Conservation (phyloP, 1,284 basidiomycete species). For the Waitea zeae region DNA sequence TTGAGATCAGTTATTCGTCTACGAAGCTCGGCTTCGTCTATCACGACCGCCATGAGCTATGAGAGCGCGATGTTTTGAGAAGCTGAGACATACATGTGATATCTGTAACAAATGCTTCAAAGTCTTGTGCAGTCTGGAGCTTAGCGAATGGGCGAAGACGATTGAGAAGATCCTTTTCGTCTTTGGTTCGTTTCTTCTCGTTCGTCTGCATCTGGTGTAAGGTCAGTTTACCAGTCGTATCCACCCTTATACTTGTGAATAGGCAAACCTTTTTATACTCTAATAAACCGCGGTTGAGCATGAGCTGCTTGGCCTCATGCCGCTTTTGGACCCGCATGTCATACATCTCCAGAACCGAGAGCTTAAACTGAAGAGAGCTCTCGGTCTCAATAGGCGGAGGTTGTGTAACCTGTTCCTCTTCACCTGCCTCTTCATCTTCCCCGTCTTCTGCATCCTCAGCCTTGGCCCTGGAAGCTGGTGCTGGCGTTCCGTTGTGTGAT, state of each 20-base stretch:
- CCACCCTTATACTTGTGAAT: background rate
- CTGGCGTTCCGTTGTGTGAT: no score
- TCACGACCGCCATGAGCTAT: no score
- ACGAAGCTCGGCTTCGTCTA: slow-evolving; percentile 75
- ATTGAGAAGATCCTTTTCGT: slow-evolving; percentile 83
- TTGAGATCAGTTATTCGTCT: slow-evolving; percentile 83
- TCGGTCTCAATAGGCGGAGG: slow-evolving; percentile 71
- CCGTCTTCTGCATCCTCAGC: slow-evolving; percentile 9
- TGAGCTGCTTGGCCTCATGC: slow-evolving; percentile 74
- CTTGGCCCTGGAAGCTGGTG: background rate
- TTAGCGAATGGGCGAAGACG: slow-evolving; percentile 87
- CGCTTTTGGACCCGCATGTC: slow-evolving; percentile 84
- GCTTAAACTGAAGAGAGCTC: slow-evolving; percentile 83
- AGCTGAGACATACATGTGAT: slow-evolving; percentile 87
- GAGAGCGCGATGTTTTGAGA: no score
- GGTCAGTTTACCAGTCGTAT: no score
- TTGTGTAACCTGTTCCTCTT: slow-evolving; percentile 35
- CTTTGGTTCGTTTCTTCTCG: slow-evolving; percentile 82
- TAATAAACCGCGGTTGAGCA: slow-evolving; percentile 84
- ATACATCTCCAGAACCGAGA: slow-evolving; percentile 86
- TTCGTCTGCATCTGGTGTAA: slow-evolving; percentile 81
- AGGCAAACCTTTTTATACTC: slow-evolving; percentile 80
- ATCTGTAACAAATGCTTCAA: slow-evolving; percentile 78
- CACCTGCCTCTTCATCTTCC: slow-evolving; percentile 15
- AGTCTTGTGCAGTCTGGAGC: slow-evolving; percentile 85